A percentile compares a stretch with the other conserved stretches of the same genome.
phyloP scores from a whole-genome alignment of 148 eudicot species.

The Heliamphora exappendiculata region DNA sequence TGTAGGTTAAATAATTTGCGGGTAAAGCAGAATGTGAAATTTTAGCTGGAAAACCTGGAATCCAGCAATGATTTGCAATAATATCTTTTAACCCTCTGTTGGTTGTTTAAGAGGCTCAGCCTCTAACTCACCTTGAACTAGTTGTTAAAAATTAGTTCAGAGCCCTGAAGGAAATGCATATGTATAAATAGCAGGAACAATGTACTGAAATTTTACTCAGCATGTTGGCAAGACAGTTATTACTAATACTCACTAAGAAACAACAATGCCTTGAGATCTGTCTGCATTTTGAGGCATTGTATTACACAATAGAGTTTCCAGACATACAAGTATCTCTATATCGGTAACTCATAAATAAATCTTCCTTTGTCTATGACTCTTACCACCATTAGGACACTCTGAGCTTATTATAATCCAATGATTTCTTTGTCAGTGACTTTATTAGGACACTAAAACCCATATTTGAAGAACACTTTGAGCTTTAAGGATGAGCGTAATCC shows the following conservation, averaged over 20 bases:
- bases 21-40: neutral
- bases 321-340: too few relatives aligned
- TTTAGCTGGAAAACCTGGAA: neutral
- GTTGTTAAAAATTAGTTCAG: neutral
- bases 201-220: too few relatives aligned
- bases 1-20: neutral
- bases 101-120: neutral
- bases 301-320: too few relatives aligned
- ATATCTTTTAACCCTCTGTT: neutral
- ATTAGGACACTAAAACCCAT: neutral
- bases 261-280: too few relatives aligned
- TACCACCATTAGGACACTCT: neutral
- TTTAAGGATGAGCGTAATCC: conserved; percentile 34
- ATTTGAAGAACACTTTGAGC: neutral
- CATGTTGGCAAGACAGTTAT: too few relatives aligned
- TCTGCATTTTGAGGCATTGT: too few relatives aligned
- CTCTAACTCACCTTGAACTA: neutral
- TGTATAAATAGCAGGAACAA: too few relatives aligned
- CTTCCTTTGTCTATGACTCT: neutral
- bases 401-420: neutral
- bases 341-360: too few relatives aligned
- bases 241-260: too few relatives aligned
- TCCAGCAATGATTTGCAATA: neutral
- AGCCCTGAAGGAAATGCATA: too few relatives aligned
- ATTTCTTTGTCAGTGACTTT: neutral